Conservation (phyloP, 805 yeast genomes). For the Sugiyamaella floridensis region DNA sequence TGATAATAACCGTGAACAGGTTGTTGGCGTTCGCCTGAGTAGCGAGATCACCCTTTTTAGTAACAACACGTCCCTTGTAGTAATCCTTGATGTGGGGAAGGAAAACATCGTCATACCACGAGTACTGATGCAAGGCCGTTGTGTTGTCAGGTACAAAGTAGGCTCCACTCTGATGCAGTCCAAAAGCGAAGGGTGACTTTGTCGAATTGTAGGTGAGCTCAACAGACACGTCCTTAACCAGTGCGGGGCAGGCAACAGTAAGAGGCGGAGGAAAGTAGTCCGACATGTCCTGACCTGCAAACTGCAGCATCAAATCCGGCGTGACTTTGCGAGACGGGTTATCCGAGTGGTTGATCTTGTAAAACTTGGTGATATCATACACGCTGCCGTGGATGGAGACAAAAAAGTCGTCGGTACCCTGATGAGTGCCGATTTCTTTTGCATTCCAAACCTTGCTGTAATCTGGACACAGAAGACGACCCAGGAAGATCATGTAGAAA, state of each 20-base stretch:
- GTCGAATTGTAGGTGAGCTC: slow-evolving; percentile 29
- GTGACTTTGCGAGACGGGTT: slow-evolving; percentile 29
- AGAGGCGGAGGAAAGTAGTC: slow-evolving; percentile 38
- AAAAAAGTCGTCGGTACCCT: slow-evolving; percentile 31
- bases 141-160: slow-evolving; percentile 21
- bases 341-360: slow-evolving; percentile 36
- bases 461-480: slow-evolving; percentile 35
- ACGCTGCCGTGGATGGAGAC: slow-evolving; percentile 36
- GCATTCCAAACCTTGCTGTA: slow-evolving; percentile 37
- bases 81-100: slow-evolving; percentile 30
- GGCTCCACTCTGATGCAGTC: slow-evolving; percentile 30
- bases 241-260: slow-evolving; percentile 33
- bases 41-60: slow-evolving; percentile 23
- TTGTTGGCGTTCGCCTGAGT: slow-evolving; percentile 21
- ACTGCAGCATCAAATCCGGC: slow-evolving; percentile 28
- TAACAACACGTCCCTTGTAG: slow-evolving; percentile 34
- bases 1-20: slow-evolving; percentile 28
- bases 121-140: slow-evolving; percentile 30
- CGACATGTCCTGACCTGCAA: slow-evolving; percentile 36
- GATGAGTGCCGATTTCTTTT: slow-evolving; percentile 32
- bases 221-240: slow-evolving; percentile 30
- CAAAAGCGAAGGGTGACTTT: slow-evolving; percentile 21
- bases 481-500: slow-evolving; percentile 38
- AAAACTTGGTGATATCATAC: slow-evolving; percentile 36
- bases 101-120: slow-evolving; percentile 34